Evolutionary conservation across 352 stramenopile species (phyloP).

Genomic region (Pythium sukuiense): DNA sequence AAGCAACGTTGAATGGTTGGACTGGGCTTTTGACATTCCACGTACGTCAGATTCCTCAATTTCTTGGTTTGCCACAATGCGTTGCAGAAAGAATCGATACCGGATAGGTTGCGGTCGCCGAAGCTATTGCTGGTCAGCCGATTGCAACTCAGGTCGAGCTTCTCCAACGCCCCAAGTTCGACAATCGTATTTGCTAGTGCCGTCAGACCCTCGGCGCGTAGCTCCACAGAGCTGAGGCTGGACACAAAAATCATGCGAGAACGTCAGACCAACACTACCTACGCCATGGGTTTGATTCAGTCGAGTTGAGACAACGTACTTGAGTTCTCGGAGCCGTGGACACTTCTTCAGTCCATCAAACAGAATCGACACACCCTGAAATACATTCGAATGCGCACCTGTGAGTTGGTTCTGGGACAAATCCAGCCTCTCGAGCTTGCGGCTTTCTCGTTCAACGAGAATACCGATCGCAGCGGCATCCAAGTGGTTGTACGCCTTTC

Average conservation of each 20-base stretch:
- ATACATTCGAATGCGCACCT: conserved; percentile 44
- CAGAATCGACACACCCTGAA: conserved; percentile 52
- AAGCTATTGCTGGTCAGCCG: conserved; percentile 51
- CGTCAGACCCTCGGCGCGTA: conserved; percentile 60
- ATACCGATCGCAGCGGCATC: conserved; percentile 56
- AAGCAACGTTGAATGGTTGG: conserved; percentile 20
- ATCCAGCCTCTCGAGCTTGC: conserved; percentile 51
- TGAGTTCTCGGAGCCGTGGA: conserved; percentile 47
- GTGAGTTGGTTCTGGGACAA: conserved; percentile 57
- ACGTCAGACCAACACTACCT: not conserved
- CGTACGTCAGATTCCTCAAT: conserved; percentile 41
- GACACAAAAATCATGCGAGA: not conserved
- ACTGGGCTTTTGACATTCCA: no score
- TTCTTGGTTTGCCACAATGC: conserved; percentile 43
- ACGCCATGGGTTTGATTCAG: not conserved
- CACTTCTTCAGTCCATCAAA: conserved; percentile 50
- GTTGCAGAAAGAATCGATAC: conserved; percentile 60
- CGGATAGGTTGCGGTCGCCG: conserved; percentile 46
- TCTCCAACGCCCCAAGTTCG: conserved; percentile 40
- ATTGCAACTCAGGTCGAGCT: conserved; percentile 53
- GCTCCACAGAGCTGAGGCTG: conserved; percentile 36
- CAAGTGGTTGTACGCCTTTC: conserved; percentile 50
- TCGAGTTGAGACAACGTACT: conserved; percentile 31
- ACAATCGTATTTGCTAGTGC: conserved; percentile 44
- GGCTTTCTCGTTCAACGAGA: conserved; percentile 47